Conservation (phyloP, 2,329 filamentous ascomycete genomes). For the Cercospora nicotianae region DNA sequence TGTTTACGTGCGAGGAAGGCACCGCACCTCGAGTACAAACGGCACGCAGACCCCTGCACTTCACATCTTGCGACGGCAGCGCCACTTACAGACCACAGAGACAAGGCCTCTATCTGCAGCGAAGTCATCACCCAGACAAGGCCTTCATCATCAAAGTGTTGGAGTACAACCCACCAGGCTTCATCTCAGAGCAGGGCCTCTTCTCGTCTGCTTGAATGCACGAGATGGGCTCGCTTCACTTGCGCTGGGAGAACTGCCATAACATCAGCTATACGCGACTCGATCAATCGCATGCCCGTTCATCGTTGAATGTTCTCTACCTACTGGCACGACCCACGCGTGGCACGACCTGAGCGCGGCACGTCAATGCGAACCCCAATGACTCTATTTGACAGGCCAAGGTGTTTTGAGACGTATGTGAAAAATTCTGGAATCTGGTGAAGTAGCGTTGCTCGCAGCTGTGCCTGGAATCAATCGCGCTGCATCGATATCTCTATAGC, state of each 20-base stretch:
- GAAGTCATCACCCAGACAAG: neutral
- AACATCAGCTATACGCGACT: neutral
- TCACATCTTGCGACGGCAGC: neutral
- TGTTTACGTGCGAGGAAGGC: neutral
- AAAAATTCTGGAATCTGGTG: too few relatives aligned
- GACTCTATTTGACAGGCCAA: neutral
- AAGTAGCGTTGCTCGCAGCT: neutral
- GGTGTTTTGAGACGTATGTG: too few relatives aligned
- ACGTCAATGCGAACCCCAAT: neutral
- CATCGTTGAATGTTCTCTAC: neutral
- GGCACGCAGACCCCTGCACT: neutral
- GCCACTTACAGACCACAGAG: neutral
- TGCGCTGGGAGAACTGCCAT: neutral
- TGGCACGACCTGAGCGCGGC: neutral
- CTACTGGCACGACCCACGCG: neutral
- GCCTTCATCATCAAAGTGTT: neutral
- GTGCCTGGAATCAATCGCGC: neutral
- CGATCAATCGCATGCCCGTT: neutral
- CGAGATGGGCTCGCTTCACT: neutral
- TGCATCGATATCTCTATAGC: neutral
- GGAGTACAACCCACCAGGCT: neutral
- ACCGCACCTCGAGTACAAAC: neutral
- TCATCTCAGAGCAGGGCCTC: neutral
- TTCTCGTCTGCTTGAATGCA: neutral
- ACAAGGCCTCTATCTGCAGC: neutral